These are phyloP conservation scores for Cladophialophora yegresii DNA, from an alignment of 2,329 filamentous ascomycete genomes.

Conservation along the genomic window DNA sequence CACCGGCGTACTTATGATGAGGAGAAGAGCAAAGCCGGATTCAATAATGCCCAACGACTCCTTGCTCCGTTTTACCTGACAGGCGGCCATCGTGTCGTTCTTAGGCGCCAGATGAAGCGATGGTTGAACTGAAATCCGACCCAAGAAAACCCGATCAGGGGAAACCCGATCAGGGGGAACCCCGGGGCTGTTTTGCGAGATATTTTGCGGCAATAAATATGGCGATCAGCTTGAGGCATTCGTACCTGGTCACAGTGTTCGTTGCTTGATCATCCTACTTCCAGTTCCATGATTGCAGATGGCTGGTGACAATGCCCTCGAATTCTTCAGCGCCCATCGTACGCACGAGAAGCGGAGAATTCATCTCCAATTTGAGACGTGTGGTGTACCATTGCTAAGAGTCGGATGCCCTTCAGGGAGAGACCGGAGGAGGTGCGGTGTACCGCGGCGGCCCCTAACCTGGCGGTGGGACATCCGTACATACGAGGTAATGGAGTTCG, in stretches of 20 bases:
- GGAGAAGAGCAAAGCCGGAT: not conserved
- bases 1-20: not conserved
- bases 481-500: too few relatives aligned
- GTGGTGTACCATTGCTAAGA: not conserved
- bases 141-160: not conserved
- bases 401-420: not conserved
- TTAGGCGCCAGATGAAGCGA: not conserved
- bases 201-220: not conserved
- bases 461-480: constrained; percentile 1
- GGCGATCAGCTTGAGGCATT: not conserved
- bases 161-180: too few relatives aligned
- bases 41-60: not conserved
- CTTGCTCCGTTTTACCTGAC: not conserved
- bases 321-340: not conserved
- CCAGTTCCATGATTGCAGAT: not conserved
- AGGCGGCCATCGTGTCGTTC: not conserved
- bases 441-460: not conserved
- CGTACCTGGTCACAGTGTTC: not conserved
- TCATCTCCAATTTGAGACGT: not conserved
- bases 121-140: not conserved
- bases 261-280: not conserved
- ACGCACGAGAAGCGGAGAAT: not conserved
- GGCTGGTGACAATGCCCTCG: not conserved
- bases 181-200: not conserved
- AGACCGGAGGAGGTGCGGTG: not conserved